phyloP scores from a whole-genome alignment of 768 basidiomycete genomes.

The Calocybe indica region DNA sequence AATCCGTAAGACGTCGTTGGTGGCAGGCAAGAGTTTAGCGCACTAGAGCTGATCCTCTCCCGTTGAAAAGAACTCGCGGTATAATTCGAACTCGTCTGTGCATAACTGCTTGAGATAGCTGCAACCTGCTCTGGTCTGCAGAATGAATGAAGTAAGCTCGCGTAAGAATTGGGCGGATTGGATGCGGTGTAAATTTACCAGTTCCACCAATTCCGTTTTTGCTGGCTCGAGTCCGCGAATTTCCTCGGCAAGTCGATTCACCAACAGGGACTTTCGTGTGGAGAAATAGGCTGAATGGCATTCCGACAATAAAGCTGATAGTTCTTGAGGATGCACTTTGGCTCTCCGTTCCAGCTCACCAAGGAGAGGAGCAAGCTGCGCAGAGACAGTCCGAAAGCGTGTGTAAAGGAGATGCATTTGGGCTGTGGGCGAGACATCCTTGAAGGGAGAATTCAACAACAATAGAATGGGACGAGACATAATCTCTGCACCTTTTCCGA shows the following conservation, averaged over 20 bases:
- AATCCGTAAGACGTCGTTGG: conserved; percentile 2
- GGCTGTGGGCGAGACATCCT: conserved; percentile 78
- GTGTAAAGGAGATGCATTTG: conserved; percentile 86
- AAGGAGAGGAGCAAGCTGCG: conserved; percentile 71
- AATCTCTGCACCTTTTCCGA: conserved; percentile 55
- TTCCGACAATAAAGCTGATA: conserved; percentile 74
- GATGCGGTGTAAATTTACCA: conserved; percentile 40
- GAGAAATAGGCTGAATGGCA: conserved; percentile 84
- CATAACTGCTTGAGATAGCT: conserved; percentile 90
- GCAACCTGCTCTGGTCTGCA: conserved; percentile 85
- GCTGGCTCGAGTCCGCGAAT: conserved; percentile 77
- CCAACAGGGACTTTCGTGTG: conserved; percentile 65
- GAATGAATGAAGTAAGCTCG: conserved; percentile 2
- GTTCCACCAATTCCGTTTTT: conserved; percentile 78
- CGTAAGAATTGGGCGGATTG: not conserved
- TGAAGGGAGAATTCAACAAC: not conserved
- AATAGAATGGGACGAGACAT: too few species aligned
- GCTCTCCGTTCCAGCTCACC: conserved; percentile 83
- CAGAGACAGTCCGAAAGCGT: conserved; percentile 71
- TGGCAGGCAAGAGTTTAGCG: conserved; percentile 9
- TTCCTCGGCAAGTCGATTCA: conserved; percentile 71
- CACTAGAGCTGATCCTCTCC: conserved; percentile 64
- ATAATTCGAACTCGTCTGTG: conserved; percentile 83
- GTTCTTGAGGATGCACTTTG: conserved; percentile 72
- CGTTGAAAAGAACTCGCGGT: conserved; percentile 79